These are phyloP conservation scores for Malassezia sympodialis DNA, from an alignment of 1,284 basidiomycete genomes.

Conservation along the genomic window DNA sequence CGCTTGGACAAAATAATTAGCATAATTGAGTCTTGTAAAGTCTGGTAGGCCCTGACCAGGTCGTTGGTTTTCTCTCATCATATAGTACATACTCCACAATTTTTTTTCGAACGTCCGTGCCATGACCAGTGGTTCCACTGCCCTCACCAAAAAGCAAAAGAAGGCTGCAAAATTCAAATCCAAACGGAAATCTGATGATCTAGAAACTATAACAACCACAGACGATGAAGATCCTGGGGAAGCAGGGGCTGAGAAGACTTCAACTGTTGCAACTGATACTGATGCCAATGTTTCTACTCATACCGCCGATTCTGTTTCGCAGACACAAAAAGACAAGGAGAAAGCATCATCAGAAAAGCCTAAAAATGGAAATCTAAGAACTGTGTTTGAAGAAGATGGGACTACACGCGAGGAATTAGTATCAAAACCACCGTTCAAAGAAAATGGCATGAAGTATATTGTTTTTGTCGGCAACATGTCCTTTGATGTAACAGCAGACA, in stretches of 20 bases:
- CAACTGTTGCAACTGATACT: background rate
- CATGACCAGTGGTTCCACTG: background rate
- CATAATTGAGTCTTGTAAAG: background rate
- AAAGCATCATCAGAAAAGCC: constrained; percentile 19
- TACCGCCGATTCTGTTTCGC: background rate
- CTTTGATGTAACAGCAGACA: constrained; percentile 31
- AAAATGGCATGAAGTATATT: constrained; percentile 25
- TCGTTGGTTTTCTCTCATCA: background rate
- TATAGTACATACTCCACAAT: background rate
- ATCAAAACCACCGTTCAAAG: constrained; percentile 4
- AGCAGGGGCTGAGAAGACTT: background rate
- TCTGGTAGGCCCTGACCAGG: constrained; percentile 1
- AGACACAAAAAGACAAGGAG: background rate
- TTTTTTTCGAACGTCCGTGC: background rate
- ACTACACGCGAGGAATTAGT: background rate
- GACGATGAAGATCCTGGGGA: constrained; percentile 9
- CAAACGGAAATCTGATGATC: constrained; percentile 10
- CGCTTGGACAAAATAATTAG: background rate
- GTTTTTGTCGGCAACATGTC: constrained; percentile 47
- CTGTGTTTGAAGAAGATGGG: constrained; percentile 9
- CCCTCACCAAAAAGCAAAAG: constrained; percentile 35
- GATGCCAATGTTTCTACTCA: background rate
- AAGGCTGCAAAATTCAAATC: constrained; percentile 29
- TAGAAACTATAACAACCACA: constrained; percentile 10
- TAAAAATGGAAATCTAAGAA: background rate